These are phyloP conservation scores for Boletus edulis DNA, from an alignment of 768 basidiomycete species.

Conservation along the genomic window DNA sequence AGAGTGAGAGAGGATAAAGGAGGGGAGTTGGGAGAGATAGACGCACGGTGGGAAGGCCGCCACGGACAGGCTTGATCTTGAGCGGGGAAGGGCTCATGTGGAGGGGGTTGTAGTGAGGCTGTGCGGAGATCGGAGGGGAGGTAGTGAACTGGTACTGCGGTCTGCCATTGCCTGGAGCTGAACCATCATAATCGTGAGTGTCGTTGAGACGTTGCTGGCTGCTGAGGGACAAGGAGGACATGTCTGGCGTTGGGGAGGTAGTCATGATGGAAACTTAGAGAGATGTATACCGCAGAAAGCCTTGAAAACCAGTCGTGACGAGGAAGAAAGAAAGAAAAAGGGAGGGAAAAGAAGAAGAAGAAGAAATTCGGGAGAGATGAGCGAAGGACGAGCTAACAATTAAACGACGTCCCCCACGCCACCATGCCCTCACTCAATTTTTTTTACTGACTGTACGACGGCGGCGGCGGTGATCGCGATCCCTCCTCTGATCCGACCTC, in stretches of 20 bases:
- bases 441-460: neutral
- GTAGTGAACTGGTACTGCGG: constrained; percentile 71
- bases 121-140: constrained; percentile 54
- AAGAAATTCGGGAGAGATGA: neutral
- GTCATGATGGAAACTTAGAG: constrained; percentile 56
- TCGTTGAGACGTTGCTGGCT: constrained; percentile 81
- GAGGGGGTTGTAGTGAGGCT: constrained; percentile 47
- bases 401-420: constrained; percentile 34
- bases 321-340: constrained; percentile 15
- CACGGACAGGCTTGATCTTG: constrained; percentile 69
- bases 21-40: constrained; percentile 14
- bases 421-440: constrained; percentile 21
- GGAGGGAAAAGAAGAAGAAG: neutral
- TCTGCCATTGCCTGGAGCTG: constrained; percentile 46
- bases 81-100: constrained; percentile 66
- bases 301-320: constrained; percentile 33
- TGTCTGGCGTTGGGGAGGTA: constrained; percentile 72
- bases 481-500: neutral
- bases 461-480: constrained; percentile 7
- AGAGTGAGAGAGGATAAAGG: constrained; percentile 24
- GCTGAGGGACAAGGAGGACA: constrained; percentile 73
- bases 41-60: constrained; percentile 73
- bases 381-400: neutral
- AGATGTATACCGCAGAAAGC: constrained; percentile 9
- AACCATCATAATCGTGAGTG: constrained; percentile 79